These are phyloP conservation scores for Gossypium trilobum DNA, from an alignment of 441 rosid species.

Conservation along the genomic window DNA sequence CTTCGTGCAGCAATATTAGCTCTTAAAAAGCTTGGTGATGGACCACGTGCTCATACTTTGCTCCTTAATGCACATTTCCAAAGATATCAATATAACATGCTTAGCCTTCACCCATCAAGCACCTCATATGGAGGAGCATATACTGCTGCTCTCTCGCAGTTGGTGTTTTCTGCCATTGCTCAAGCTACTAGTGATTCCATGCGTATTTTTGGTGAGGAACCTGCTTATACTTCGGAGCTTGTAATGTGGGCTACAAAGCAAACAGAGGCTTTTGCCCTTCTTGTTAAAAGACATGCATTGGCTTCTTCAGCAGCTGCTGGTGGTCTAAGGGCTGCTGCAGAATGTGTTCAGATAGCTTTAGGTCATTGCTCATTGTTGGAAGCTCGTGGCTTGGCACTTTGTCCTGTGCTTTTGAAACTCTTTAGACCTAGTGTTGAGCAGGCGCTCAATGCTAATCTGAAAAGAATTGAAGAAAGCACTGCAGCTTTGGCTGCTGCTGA, in stretches of 20 bases:
- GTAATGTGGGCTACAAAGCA: neutral
- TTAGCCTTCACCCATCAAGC: conserved; percentile 86
- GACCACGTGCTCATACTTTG: conserved; percentile 86
- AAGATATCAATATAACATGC: conserved; percentile 80
- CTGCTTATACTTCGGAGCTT: conserved; percentile 34
- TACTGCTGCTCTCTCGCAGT: conserved; percentile 93
- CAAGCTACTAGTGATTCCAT: conserved; percentile 89
- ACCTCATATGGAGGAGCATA: conserved; percentile 97
- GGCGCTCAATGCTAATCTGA: conserved; percentile 86
- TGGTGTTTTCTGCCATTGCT: conserved; percentile 86
- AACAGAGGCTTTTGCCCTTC: neutral
- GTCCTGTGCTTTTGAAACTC: conserved; percentile 74
- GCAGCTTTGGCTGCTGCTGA: conserved; percentile 98
- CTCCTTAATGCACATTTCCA: conserved; percentile 81
- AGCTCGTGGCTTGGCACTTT: conserved; percentile 51
- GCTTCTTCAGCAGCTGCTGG: neutral
- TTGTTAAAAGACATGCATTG: neutral
- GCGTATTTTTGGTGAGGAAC: conserved; percentile 73
- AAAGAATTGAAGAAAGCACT: conserved; percentile 92
- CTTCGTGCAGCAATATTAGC: conserved; percentile 65
- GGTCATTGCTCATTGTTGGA: neutral
- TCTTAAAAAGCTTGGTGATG: conserved; percentile 96
- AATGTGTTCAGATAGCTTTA: neutral
- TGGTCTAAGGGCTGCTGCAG: neutral
- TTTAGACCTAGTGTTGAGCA: conserved; percentile 95